Base-by-base conservation (phyloP, 495 filamentous ascomycete species). In the Penicillium mononematosum region DNA sequence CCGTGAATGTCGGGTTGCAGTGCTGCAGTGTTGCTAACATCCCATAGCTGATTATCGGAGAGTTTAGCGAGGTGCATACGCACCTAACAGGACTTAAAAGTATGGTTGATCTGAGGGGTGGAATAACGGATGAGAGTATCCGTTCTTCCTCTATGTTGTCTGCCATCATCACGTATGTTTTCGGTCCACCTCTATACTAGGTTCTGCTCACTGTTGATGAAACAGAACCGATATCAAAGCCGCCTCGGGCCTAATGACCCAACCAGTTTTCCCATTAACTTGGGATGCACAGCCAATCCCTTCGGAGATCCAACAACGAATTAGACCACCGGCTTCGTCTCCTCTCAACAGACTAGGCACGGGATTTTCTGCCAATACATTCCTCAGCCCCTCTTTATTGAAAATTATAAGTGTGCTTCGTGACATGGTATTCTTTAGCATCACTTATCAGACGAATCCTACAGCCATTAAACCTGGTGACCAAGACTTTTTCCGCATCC, bases 81-180 rank as follows among this genome's bases (percentile, higher is more conserved):
- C 72, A 75, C 20, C 53, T 75, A 6, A 68, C 58, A 22, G 70
- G 70, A 12, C 59, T 75, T 9, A 70, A 62, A 38, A 61, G 59
- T 19, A 70, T 75, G 72, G 70, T 75, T 10, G 69, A 70, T 4
- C 57, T 71, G n/a, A 67, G 70, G 8, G 72, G 72, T 22, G 72
- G 70, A 6, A 68, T 73, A 16, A 58, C 57, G 34, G 50, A 67
- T 50, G 50, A 66, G n/a, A 63, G 64, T 46, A 69, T 70, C 17
- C 64, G 60, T 22, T 60, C 59, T 19, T 65, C 71, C 14, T 63
- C 63, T 4, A 67, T 72, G 41, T 50, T 63, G 36, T 49, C 58
- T 46, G 71, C 69, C 14, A 74, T 72, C 25, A 50, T 71, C 20
- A 65, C 61, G 69, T 74, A 65, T 60, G 5, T 10, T 19, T 47